Conservation (phyloP, 306 rosid species). For the Vigna hirtella region DNA sequence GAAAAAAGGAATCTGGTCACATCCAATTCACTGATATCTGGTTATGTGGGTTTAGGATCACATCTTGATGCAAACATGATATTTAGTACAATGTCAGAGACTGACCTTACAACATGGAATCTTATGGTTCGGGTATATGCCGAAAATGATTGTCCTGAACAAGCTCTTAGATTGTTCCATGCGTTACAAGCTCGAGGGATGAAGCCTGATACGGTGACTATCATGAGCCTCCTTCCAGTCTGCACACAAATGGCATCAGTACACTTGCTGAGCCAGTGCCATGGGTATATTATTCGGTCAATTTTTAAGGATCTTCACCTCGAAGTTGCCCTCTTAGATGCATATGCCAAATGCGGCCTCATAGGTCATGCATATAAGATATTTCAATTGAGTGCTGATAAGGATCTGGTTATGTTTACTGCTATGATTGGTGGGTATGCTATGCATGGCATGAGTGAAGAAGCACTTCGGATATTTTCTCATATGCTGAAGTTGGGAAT, state of each 20-base stretch:
- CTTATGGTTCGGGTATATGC: slow-evolving; percentile 82
- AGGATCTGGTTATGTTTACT: slow-evolving; percentile 88
- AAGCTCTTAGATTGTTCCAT: slow-evolving; percentile 59
- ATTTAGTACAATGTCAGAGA: slow-evolving; percentile 66
- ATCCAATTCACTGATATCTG: slow-evolving; percentile 78
- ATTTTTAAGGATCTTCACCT: slow-evolving; percentile 65
- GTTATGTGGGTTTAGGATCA: slow-evolving; percentile 68
- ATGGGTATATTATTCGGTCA: slow-evolving; percentile 74
- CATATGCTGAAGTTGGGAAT: slow-evolving; percentile 69
- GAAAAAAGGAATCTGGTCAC: slow-evolving; percentile 65
- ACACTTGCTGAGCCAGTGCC: slow-evolving; percentile 72
- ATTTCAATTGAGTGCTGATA: slow-evolving; percentile 59
- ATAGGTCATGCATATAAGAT: slow-evolving; percentile 65
- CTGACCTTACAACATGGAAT: slow-evolving; percentile 93
- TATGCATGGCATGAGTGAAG: slow-evolving; percentile 84
- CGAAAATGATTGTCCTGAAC: slow-evolving; percentile 70
- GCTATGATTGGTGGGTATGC: slow-evolving; percentile 88
- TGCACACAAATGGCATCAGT: slow-evolving; percentile 77
- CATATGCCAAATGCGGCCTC: slow-evolving; percentile 84
- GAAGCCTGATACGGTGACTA: slow-evolving; percentile 81
- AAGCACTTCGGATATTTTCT: slow-evolving; percentile 69
- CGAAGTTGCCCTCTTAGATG: slow-evolving; percentile 78
- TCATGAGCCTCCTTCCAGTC: slow-evolving; percentile 83
- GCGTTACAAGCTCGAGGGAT: slow-evolving; percentile 71
- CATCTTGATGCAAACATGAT: slow-evolving; percentile 61